A percentile compares a stretch with the other conserved stretches of the same genome.
Conservation (phyloP, 1,284 basidiomycete genomes). For the Ustilago esculenta region DNA sequence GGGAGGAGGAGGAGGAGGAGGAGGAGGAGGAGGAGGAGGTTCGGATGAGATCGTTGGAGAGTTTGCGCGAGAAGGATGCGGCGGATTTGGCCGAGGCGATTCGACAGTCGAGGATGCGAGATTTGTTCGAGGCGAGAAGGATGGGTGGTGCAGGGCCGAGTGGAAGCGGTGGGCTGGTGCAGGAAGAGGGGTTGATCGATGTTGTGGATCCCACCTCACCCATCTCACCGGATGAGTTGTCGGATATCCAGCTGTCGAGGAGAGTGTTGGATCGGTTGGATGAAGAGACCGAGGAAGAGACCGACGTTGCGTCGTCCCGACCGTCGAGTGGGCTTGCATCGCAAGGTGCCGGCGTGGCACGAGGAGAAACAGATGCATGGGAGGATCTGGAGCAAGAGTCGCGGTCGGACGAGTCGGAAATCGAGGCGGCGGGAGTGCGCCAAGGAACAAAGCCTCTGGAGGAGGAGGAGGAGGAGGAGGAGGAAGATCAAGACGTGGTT, state of each 20-base stretch:
- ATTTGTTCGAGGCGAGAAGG: slow-evolving; percentile 40
- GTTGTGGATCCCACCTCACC: slow-evolving; percentile 35
- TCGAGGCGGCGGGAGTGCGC: not conserved
- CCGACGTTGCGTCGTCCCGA: slow-evolving; percentile 38
- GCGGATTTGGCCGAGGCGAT: slow-evolving; percentile 45
- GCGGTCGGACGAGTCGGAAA: slow-evolving; percentile 1
- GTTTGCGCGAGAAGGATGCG: slow-evolving; percentile 42
- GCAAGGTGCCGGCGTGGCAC: not conserved
- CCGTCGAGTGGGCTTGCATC: slow-evolving; percentile 6
- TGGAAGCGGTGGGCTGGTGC: slow-evolving; percentile 2
- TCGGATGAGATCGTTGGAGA: slow-evolving; percentile 39
- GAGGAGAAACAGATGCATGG: slow-evolving; percentile 36
- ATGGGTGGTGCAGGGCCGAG: slow-evolving; percentile 49
- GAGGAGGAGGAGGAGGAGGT: slow-evolving; percentile 16
- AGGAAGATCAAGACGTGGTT: slow-evolving; percentile 1
- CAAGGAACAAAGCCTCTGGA: not conserved
- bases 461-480: slow-evolving; percentile 14
- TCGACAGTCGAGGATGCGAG: slow-evolving; percentile 39
- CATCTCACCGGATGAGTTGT: slow-evolving; percentile 27
- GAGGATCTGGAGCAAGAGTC: slow-evolving; percentile 33
- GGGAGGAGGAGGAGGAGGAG: not conserved
- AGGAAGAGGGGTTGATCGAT: slow-evolving; percentile 15
- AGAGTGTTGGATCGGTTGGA: slow-evolving; percentile 56
- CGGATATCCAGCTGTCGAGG: slow-evolving; percentile 40
- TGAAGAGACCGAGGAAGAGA: slow-evolving; percentile 63